Evolutionary conservation across 495 filamentous ascomycete species (phyloP), one percentile per base, ranked within the genome.

Genomic region (Penicillium soppii): DNA sequence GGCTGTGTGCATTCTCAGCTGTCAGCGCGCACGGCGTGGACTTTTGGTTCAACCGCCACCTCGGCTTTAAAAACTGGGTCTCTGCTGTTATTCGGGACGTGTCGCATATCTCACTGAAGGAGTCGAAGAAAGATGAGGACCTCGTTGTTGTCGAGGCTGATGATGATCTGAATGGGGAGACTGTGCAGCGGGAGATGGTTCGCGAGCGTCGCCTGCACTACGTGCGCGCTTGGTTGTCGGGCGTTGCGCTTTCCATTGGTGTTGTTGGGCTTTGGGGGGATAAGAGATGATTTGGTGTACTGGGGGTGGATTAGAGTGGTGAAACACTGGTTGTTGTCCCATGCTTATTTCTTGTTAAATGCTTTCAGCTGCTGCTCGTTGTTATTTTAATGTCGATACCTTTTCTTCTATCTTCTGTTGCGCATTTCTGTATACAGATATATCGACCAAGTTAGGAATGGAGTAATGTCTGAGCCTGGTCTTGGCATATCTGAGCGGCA

Each of bases 191-290:
- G 32, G 83, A 82, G 60, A 85, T 95, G 69, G 81, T 86, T 66
- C 69, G 68, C 32, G 87, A 88, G 66, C 75, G 81, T 53, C 70
- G 74, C 55, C 75, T 79, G 52, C 83, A 90, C 68, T 58, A 78
- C 19, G 68, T 81, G 13, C 78, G 87, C 64, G 74, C 77, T 20
- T 80, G 67, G 9, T 65, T 92, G 22, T 76, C 80, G 21, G 86
- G 85, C 2, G 10, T 86, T 47, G 90, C 81, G 0, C 86, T 95
- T 61, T 62, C 80, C 27, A 85, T 95, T 74, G 83, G 82, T 4
- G 81, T 95, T 33, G 78, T 96, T 19, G 91, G 91, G 1, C 80
- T 95, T 54, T 96, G 91, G 91, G 91, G 91, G 1, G 91, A 96
- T 75, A 86, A 86, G 43, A 53, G 52, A 25, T 65, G 37, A 65